phyloP scores from a whole-genome alignment of 2,329 filamentous ascomycete genomes.

The Tolypocladium capitatum region DNA sequence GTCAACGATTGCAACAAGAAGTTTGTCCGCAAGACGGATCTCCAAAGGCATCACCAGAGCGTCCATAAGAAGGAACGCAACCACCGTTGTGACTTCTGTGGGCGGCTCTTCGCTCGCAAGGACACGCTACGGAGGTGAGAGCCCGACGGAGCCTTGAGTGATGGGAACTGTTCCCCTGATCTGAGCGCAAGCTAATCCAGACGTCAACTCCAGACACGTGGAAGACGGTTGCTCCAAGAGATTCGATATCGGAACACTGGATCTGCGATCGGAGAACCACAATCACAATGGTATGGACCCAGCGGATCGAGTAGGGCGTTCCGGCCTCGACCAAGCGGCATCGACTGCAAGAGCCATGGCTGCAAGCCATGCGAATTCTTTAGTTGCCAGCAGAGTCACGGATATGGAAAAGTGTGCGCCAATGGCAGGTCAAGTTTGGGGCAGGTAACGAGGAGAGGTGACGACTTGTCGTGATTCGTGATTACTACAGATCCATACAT shows the following conservation, averaged over 20 bases:
- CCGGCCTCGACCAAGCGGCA: neutral
- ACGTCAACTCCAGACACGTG: slow-evolving; percentile 45
- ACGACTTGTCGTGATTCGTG: neutral
- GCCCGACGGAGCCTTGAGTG: neutral
- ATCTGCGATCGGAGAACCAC: slow-evolving; percentile 22
- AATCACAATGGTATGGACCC: neutral
- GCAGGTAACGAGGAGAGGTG: neutral
- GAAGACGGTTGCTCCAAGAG: slow-evolving; percentile 63
- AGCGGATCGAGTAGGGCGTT: neutral
- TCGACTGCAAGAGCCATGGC: neutral
- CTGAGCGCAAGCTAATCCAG: neutral
- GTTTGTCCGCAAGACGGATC: slow-evolving; percentile 74
- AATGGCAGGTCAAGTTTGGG: neutral
- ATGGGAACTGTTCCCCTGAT: too few species aligned
- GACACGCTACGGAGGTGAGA: slow-evolving; percentile 68
- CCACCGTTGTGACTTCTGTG: slow-evolving; percentile 58
- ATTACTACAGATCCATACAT: neutral
- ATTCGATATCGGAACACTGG: slow-evolving; percentile 42
- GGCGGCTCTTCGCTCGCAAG: slow-evolving; percentile 60
- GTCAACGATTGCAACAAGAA: slow-evolving; percentile 54
- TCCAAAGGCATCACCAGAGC: slow-evolving; percentile 47
- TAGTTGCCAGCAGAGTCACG: neutral
- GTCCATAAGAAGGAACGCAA: slow-evolving; percentile 65
- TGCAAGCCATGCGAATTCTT: neutral
- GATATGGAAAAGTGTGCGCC: neutral